Percentiles rank a stretch among this genome's conserved stretches.
These are phyloP conservation scores for Chaetoscypha palmicola DNA, from an alignment of 2,329 filamentous ascomycete species.

Conservation along the genomic window DNA sequence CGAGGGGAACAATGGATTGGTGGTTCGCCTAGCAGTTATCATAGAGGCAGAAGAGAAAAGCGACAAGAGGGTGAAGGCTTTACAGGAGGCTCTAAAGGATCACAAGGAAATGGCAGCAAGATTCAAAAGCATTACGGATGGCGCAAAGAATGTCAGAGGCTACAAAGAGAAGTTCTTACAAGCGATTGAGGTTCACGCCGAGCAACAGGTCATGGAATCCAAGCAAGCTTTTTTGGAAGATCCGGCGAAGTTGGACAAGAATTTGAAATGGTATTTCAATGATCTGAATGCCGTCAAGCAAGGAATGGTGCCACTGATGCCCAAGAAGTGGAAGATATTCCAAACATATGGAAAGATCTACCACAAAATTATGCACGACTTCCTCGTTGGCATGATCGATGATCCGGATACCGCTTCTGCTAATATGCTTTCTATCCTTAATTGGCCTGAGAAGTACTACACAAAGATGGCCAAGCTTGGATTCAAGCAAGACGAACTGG, in stretches of 20 bases:
- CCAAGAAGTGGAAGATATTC: conserved; percentile 94
- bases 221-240: conserved; percentile 73
- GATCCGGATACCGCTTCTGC: conserved; percentile 77
- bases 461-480: conserved; percentile 90
- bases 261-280: conserved; percentile 94
- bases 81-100: conserved; percentile 91
- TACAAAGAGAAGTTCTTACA: conserved; percentile 95
- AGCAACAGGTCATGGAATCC: conserved; percentile 53
- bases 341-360: conserved; percentile 87
- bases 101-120: conserved; percentile 90
- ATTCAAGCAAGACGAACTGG: conserved; percentile 66
- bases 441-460: conserved; percentile 95
- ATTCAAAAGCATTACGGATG: conserved; percentile 92
- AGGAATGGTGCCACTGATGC: conserved; percentile 86
- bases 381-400: conserved; percentile 74
- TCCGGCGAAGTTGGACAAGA: conserved; percentile 76
- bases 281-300: conserved; percentile 91
- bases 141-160: conserved; percentile 82
- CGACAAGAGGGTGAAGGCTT: conserved; percentile 80
- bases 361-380: conserved; percentile 92
- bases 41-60: conserved; percentile 96
- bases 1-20: conserved; percentile 77
- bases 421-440: conserved; percentile 84
- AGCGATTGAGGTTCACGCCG: conserved; percentile 56
- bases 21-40: conserved; percentile 84